Conservation (phyloP, 2,329 filamentous ascomycete genomes). For the Aureobasidium namibiae region DNA sequence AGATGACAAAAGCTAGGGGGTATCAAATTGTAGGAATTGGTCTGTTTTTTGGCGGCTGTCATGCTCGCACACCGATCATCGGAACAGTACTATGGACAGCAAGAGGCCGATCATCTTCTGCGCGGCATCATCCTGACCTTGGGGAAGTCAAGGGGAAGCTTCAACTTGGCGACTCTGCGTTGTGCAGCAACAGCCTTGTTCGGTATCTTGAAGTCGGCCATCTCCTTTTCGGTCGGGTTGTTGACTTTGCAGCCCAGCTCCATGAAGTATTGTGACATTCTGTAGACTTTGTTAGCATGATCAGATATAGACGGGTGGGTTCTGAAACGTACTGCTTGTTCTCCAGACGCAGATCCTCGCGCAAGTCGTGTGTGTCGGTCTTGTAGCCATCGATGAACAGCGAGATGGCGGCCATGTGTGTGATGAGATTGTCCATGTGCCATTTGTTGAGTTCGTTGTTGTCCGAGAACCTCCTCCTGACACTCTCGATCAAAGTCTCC, state of each 20-base stretch:
- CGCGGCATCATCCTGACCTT: conserved; percentile 42
- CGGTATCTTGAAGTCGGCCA: conserved; percentile 44
- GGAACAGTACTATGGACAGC: background rate
- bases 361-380: conserved; percentile 61
- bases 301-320: background rate
- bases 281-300: conserved; percentile 16
- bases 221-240: conserved; percentile 39
- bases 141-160: conserved; percentile 75
- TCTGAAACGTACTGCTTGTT: conserved; percentile 46
- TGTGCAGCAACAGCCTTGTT: conserved; percentile 53
- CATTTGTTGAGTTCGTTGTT: conserved; percentile 59
- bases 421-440: conserved; percentile 62
- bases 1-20: background rate
- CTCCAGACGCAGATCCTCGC: conserved; percentile 64
- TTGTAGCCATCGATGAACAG: conserved; percentile 66
- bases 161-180: conserved; percentile 60
- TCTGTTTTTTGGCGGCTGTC: background rate
- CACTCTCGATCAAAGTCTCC: conserved; percentile 55
- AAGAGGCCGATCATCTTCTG: conserved; percentile 18
- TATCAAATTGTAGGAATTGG: background rate
- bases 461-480: conserved; percentile 62
- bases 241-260: conserved; percentile 64
- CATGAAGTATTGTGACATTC: conserved; percentile 59
- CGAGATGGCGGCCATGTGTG: conserved; percentile 63
- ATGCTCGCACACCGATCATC: background rate